Evolutionary conservation across 257 asterid genomes (phyloP).

Genomic region (Solanum verrucosum): DNA sequence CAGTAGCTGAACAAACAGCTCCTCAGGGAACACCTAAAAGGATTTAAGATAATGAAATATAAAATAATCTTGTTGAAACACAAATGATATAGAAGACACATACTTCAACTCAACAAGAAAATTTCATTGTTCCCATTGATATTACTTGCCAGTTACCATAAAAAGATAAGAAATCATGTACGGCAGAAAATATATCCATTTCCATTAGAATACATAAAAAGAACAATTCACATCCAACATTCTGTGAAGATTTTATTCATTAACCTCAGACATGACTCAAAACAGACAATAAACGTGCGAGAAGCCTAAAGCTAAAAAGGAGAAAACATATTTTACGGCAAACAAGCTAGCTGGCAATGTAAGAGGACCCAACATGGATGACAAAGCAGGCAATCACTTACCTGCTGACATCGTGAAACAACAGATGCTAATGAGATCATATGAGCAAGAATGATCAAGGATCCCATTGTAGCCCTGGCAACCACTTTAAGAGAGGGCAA

Average conservation of each 20-base stretch:
- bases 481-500: conserved; percentile 66
- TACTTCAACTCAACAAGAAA: not conserved
- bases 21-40: conserved; percentile 84
- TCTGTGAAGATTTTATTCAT: not conserved
- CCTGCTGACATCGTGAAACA: conserved; percentile 71
- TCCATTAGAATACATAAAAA: not conserved
- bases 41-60: not conserved
- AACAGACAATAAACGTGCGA: not conserved
- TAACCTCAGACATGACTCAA: not conserved
- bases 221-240: not conserved
- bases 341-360: not conserved
- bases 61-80: not conserved
- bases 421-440: conserved; percentile 66
- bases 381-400: conserved; percentile 10
- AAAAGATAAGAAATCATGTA: not conserved
- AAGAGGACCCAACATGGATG: not conserved
- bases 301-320: not conserved
- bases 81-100: not conserved
- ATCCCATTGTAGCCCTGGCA: conserved; percentile 79
- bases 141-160: not conserved
- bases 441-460: conserved; percentile 80
- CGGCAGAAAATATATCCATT: not conserved
- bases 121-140: not conserved
- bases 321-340: not conserved
- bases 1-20: conserved; percentile 71